Percentiles rank a stretch among this genome's conserved stretches.
Evolutionary conservation across 2,329 filamentous ascomycete species (phyloP).

Genomic region (Fusarium dimerum): DNA sequence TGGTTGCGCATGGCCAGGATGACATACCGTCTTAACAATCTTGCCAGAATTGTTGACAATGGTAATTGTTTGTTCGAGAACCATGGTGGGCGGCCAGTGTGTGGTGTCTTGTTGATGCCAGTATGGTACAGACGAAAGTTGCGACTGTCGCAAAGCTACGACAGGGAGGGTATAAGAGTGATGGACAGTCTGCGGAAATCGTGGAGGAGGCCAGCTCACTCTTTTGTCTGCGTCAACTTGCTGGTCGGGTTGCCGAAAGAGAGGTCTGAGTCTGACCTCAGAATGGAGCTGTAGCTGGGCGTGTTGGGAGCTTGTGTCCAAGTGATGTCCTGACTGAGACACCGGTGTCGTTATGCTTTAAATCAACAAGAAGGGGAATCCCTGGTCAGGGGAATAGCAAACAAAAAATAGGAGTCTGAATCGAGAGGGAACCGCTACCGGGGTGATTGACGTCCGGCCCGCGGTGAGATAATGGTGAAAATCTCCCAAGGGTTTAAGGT

Average conservation of each 20-base stretch:
- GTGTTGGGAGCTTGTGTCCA: neutral
- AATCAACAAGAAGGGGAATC: slow-evolving; percentile 11
- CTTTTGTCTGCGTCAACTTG: slow-evolving; percentile 10
- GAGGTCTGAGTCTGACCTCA: slow-evolving; percentile 4
- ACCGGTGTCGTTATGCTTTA: neutral
- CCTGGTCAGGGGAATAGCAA: slow-evolving; percentile 10
- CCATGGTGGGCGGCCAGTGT: slow-evolving; percentile 36
- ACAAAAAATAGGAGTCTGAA: neutral
- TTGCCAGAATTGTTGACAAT: slow-evolving; percentile 91
- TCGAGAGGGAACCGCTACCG: neutral
- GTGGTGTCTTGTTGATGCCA: slow-evolving; percentile 6
- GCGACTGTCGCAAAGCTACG: slow-evolving; percentile 1
- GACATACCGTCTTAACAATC: slow-evolving; percentile 77
- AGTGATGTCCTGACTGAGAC: neutral
- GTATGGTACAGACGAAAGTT: neutral
- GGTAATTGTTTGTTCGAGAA: slow-evolving; percentile 72
- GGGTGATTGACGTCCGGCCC: neutral
- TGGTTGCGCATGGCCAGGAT: slow-evolving; percentile 33
- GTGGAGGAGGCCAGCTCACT: slow-evolving; percentile 28
- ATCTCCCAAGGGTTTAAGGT: slow-evolving; percentile 3
- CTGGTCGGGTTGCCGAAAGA: slow-evolving; percentile 11
- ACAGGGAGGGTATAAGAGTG: slow-evolving; percentile 3
- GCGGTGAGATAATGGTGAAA: slow-evolving; percentile 9
- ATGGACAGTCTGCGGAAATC: neutral
- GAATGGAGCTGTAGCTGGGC: slow-evolving; percentile 5